Percentiles rank a stretch among this genome's conserved stretches.
Conservation (phyloP, 148 eudicot genomes). For the Chenopodium suecicum region DNA sequence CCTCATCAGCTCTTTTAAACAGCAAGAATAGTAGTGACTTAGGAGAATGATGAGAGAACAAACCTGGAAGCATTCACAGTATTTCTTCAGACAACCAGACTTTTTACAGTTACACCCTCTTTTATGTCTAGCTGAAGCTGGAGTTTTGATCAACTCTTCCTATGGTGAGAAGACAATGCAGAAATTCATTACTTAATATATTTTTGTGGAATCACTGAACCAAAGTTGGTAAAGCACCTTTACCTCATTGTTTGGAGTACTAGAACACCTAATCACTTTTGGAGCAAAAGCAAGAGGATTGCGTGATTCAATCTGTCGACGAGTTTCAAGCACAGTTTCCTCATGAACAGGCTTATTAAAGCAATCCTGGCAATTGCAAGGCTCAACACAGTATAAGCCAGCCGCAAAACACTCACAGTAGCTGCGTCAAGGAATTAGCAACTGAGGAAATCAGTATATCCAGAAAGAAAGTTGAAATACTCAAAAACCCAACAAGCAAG, state of each 20-base stretch:
- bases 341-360: slow-evolving; percentile 46
- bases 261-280: slow-evolving; percentile 37
- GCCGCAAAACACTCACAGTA: slow-evolving; percentile 56
- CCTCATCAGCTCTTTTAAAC: slow-evolving; percentile 5
- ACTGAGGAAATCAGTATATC: not conserved
- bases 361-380: slow-evolving; percentile 45
- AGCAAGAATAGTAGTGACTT: not conserved
- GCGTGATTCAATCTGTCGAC: slow-evolving; percentile 47
- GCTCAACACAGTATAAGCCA: slow-evolving; percentile 48
- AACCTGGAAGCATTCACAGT: slow-evolving; percentile 56
- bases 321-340: slow-evolving; percentile 45
- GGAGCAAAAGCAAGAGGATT: slow-evolving; percentile 59
- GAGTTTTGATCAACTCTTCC: slow-evolving; percentile 39
- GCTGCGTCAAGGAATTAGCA: slow-evolving; percentile 28
- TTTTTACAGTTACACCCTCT: slow-evolving; percentile 54
- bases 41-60: slow-evolving; percentile 5
- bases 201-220: not conserved
- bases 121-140: slow-evolving; percentile 53
- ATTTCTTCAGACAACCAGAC: slow-evolving; percentile 50
- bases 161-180: slow-evolving; percentile 16
- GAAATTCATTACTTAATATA: not conserved
- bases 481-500: not conserved
- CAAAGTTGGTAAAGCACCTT: not conserved
- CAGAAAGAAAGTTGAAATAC: not conserved
- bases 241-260: slow-evolving; percentile 32